These are phyloP conservation scores for Protomyces inouyei DNA, from an alignment of 1,139 yeast species.

Conservation along the genomic window DNA sequence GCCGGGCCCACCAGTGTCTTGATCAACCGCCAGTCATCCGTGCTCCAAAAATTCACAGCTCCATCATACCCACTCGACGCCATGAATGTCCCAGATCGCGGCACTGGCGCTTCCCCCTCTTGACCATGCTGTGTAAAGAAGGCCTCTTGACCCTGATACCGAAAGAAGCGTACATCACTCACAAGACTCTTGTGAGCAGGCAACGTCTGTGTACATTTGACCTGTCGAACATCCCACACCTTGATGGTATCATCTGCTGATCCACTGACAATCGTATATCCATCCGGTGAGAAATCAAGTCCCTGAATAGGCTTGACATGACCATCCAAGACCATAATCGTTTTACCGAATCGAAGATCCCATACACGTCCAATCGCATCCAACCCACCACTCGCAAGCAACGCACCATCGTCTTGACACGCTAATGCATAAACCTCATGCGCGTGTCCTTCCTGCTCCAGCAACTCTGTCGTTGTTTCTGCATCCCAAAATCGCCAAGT, in stretches of 20 bases:
- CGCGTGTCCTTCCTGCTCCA: constrained; percentile 79
- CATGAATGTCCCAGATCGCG: constrained; percentile 48
- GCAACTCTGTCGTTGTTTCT: constrained; percentile 46
- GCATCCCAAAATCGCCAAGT: constrained; percentile 92
- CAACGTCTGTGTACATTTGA: constrained; percentile 49
- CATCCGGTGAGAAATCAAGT: constrained; percentile 71
- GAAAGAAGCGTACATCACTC: constrained; percentile 56
- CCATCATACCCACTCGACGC: constrained; percentile 68
- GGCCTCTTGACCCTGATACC: constrained; percentile 33
- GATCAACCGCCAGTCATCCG: constrained; percentile 66
- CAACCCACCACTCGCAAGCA: constrained; percentile 70
- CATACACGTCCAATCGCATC: constrained; percentile 73
- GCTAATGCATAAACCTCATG: constrained; percentile 62
- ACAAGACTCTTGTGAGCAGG: constrained; percentile 75
- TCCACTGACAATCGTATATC: constrained; percentile 71
- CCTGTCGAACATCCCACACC: constrained; percentile 76
- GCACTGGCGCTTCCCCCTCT: constrained; percentile 26
- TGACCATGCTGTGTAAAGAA: constrained; percentile 35
- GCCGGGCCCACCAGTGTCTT: constrained; percentile 54
- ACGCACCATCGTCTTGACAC: constrained; percentile 73
- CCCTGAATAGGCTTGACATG: constrained; percentile 71
- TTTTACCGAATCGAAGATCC: constrained; percentile 80
- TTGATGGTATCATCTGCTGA: constrained; percentile 77
- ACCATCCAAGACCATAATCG: constrained; percentile 55
- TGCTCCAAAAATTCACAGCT: constrained; percentile 48